Evolutionary conservation across 2,329 filamentous ascomycete species (phyloP).

Genomic region (Trichoderma lentiforme): DNA sequence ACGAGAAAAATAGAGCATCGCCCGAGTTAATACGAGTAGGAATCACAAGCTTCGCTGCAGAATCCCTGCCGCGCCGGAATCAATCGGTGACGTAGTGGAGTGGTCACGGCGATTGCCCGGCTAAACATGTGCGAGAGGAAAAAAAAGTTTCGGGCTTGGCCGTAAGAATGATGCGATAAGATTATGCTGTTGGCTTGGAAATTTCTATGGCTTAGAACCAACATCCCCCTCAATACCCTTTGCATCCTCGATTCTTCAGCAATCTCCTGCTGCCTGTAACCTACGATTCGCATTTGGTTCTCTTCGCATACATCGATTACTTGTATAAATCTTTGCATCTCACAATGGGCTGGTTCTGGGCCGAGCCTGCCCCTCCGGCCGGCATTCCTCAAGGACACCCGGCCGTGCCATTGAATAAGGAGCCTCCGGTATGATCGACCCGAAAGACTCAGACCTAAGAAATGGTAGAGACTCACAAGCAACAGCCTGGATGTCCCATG

Average conservation of each 20-base stretch:
- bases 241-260: not conserved
- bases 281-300: not conserved
- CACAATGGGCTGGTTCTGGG: slow-evolving; percentile 64
- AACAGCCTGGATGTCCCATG: slow-evolving; percentile 55
- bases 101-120: slow-evolving; percentile 27
- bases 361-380: slow-evolving; percentile 44
- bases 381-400: slow-evolving; percentile 35
- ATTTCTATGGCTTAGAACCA: slow-evolving; percentile 1
- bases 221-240: not conserved
- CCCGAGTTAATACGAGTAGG: not conserved
- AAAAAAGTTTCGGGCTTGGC: slow-evolving; percentile 14
- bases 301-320: not conserved
- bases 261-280: not conserved
- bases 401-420: slow-evolving; percentile 25
- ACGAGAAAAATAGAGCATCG: not conserved
- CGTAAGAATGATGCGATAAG: slow-evolving; percentile 18
- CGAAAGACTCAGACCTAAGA: not conserved
- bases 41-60: slow-evolving; percentile 11
- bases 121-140: slow-evolving; percentile 25
- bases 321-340: not conserved
- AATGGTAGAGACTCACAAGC: slow-evolving; percentile 23
- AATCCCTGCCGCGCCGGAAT: slow-evolving; percentile 3
- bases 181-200: slow-evolving; percentile 18
- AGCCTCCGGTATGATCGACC: slow-evolving; percentile 33
- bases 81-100: slow-evolving; percentile 23